phyloP scores from a whole-genome alignment of 345 rosid species.

The Durio zibethinus region DNA sequence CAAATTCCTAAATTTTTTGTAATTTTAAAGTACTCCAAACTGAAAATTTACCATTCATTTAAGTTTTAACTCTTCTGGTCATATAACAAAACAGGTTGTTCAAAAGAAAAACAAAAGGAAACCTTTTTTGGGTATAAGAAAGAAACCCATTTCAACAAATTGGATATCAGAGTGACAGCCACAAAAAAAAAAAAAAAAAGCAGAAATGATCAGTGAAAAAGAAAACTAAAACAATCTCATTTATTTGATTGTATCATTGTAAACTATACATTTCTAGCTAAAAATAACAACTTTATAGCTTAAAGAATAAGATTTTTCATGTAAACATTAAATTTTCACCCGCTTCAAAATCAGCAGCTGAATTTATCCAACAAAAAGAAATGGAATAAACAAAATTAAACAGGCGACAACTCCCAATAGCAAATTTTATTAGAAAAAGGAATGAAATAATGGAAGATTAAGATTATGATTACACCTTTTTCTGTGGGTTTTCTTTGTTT shows the following conservation, averaged over 20 bases:
- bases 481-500: neutral
- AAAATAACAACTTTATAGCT: neutral
- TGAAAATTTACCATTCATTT: neutral
- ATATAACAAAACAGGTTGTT: neutral
- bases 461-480: slow-evolving; percentile 24
- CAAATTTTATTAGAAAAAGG: neutral
- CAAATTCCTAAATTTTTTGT: neutral
- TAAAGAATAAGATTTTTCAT: neutral
- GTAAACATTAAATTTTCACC: neutral
- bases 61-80: neutral
- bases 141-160: slow-evolving; percentile 6
- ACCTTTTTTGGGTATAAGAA: neutral
- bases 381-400: neutral
- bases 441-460: neutral
- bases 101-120: neutral
- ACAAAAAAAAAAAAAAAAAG: neutral
- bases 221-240: neutral
- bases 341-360: neutral
- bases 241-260: neutral
- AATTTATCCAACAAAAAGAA: neutral
- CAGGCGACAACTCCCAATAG: no score
- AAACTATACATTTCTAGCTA: neutral
- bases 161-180: neutral
- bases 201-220: slow-evolving; percentile 4
- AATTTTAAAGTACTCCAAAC: neutral